Evolutionary conservation across 208 protist genomes (phyloP).

Genomic region (Crithidia fasciculata): DNA sequence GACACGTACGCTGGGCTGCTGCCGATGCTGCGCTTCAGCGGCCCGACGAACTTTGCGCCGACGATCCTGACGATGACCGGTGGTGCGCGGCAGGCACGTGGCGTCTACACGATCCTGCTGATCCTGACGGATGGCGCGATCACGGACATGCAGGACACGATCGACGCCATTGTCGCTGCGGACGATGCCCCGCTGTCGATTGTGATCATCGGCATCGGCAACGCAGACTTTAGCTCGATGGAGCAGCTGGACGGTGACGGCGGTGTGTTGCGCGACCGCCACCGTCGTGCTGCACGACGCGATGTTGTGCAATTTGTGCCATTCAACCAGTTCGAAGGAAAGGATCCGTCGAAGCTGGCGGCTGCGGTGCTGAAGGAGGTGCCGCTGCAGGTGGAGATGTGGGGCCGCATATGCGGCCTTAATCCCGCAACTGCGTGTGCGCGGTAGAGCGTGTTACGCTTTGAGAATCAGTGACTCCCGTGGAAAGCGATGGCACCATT

Average conservation of each 20-base stretch:
- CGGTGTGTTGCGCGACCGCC: constrained; percentile 18
- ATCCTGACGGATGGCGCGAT: constrained; percentile 93
- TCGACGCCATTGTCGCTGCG: constrained; percentile 77
- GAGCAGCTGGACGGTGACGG: constrained; percentile 91
- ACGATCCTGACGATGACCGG: constrained; percentile 36
- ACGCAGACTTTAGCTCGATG: constrained; percentile 91
- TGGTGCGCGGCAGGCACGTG: constrained; percentile 28
- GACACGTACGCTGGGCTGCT: constrained; percentile 51
- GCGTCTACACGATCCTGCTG: constrained; percentile 85
- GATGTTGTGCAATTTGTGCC: constrained; percentile 87
- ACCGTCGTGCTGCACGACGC: constrained; percentile 14
- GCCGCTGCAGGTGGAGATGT: constrained; percentile 51
- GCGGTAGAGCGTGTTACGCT: too few species aligned
- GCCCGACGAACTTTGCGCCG: constrained; percentile 75
- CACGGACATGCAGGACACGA: constrained; percentile 78
- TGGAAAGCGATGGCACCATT: too few species aligned
- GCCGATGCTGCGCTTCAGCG: constrained; percentile 43
- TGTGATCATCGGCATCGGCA: constrained; percentile 93
- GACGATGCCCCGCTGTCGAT: constrained; percentile 86
- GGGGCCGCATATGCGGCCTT: constrained; percentile 14
- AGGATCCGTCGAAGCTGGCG: constrained; percentile 42
- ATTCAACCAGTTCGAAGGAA: constrained; percentile 49
- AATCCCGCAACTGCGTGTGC: background rate
- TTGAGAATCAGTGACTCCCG: too few species aligned
- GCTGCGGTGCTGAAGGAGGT: constrained; percentile 58